Conservation (phyloP, 2,329 filamentous ascomycete species). For the Penicillium sclerotigenum region DNA sequence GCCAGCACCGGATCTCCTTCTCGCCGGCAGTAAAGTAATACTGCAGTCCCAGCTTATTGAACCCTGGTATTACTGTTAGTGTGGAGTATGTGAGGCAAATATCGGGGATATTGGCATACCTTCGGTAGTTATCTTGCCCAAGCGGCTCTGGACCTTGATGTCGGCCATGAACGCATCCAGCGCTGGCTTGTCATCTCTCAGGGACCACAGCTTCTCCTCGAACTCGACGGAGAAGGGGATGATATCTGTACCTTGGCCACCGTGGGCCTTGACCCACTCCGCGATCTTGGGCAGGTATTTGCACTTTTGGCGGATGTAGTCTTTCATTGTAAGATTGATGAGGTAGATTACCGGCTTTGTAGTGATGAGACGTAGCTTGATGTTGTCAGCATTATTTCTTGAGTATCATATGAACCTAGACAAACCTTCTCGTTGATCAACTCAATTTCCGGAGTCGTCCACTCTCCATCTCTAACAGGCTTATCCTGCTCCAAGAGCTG, state of each 20-base stretch:
- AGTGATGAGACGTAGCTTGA: slow-evolving; percentile 3
- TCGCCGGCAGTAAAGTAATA: slow-evolving; percentile 8
- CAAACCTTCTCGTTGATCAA: slow-evolving; percentile 7
- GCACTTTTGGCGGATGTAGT: slow-evolving; percentile 6
- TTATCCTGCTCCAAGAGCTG: slow-evolving; percentile 5
- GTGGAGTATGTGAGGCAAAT: neutral
- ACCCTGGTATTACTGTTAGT: neutral
- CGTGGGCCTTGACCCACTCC: slow-evolving; percentile 5
- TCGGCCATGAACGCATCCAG: slow-evolving; percentile 1
- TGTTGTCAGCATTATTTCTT: neutral
- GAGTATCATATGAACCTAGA: neutral
- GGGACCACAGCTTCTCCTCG: slow-evolving; percentile 5
- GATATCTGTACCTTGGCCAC: slow-evolving; percentile 1
- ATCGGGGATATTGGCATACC: neutral
- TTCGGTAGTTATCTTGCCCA: slow-evolving; percentile 1
- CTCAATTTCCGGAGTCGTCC: slow-evolving; percentile 5
- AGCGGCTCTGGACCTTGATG: neutral
- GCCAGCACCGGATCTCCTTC: slow-evolving; percentile 8
- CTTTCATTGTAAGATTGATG: slow-evolving; percentile 7
- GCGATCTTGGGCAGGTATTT: slow-evolving; percentile 6
- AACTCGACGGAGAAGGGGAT: slow-evolving; percentile 9
- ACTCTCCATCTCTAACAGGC: slow-evolving; percentile 6
- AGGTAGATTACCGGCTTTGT: slow-evolving; percentile 7
- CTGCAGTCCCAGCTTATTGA: slow-evolving; percentile 4
- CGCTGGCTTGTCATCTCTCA: slow-evolving; percentile 1